Evolutionary conservation across 768 basidiomycete genomes (phyloP), one percentile per base, ranked within the genome.

Genomic region (Hericium rajendrae): DNA sequence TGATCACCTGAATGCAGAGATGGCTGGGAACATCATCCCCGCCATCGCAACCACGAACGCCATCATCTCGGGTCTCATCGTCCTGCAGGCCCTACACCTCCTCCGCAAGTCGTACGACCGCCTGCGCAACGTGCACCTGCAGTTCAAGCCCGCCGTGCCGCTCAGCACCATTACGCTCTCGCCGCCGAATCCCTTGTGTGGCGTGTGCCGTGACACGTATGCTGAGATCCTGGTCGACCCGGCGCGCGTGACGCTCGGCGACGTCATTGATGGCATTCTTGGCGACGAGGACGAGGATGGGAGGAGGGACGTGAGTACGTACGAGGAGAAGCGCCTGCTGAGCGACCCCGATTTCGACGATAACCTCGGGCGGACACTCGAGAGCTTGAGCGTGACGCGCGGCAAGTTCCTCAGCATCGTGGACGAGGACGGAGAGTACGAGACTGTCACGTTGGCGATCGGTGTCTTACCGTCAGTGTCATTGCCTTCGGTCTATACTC

Each of bases 41-140:
- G 97, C 97, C 1, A 98, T 99, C 65, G 97, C 97, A 4, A 99
- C 97, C 3, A 99, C 97, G 22, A 99, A 99, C 69, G 97, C 97
- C 10, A 91, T 99, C 70, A 84, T 98, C 62, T 88, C 97, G 0
- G 97, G 95, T 0, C 75, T 95, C 40, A 93, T 98, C 67, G 94
- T 98, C 22, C 78, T 97, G 48, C 94, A 97, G 69, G 89, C 94
- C 0, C 73, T 97, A 20, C 87, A 93, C 57, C 76, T 97, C 46
- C 76, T 98, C 38, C 85, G 83, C 39, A 81, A 78, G 63, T 80
- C 78, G 12, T 81, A 85, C 65, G 65, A 74, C 38, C 70, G 73
- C 40, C 70, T 90, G 43, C 85, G 88, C 57, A 89, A 85, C 63
- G 86, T 95, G 10, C 88, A 91, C 67, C 67, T 85, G 5, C 86